Base-by-base conservation (phyloP, 176 grass and related monocot species). In the Triticum monococcum region DNA sequence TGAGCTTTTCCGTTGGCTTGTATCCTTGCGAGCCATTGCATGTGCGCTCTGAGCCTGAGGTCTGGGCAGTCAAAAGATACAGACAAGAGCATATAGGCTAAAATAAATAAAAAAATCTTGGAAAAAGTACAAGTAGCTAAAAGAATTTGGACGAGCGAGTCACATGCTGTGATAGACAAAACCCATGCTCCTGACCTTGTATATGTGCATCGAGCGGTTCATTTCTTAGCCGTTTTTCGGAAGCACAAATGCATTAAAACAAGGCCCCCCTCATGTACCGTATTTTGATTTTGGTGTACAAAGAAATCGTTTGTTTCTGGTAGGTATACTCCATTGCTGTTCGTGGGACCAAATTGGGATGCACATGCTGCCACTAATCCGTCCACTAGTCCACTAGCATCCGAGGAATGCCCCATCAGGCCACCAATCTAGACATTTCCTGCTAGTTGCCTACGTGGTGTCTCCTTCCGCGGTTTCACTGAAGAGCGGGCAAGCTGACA, bases 1-100 rank as follows among this genome's bases (percentile, higher is more conserved):
- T 46, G 12, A 31, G n/a, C 41, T 38, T 69, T 64, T 30, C 6
- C 6, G 5, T 26, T 37, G 50, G 4, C 52, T 63, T 77, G 54
- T 71, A 83, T 61, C 17, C 33, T 83, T 87, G 80, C 23, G 9
- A 35, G 31, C 63, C 35, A 73, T 85, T 60, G 68, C 43, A 67
- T 74, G 83, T 26, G 75, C 81, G 59, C 14, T 83, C 43, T 67
- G 43, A 35, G 48, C 48, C 17, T 57, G 54, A 8, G 54, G 17
- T 7, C 6, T 57, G 54, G 54, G 16, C 66, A 8, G 61, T 67
- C 43, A 65, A 72, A 66, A 20, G 18, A 57, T 45, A 23, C 61
- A 37, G 84, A 52, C 78, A 78, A 33, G 5, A 17, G 65, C 80
- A 67, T 87, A 32, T 5, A 33, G 6, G 3, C 23, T 62, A 22